A percentile compares a stretch with the other conserved stretches of the same genome.
Evolutionary conservation across 768 basidiomycete genomes (phyloP).

Genomic region (Podaxis sp.): DNA sequence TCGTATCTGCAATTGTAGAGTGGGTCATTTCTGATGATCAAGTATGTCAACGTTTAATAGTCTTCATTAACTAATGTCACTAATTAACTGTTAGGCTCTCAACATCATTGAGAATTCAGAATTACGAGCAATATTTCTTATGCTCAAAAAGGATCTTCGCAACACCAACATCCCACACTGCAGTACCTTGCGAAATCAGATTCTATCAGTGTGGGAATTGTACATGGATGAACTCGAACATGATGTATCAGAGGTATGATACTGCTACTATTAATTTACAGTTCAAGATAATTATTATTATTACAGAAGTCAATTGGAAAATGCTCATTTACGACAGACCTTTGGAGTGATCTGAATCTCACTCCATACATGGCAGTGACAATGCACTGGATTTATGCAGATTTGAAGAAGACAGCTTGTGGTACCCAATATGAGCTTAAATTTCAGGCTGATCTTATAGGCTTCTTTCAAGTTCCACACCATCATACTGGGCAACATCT

Average conservation of each 20-base stretch:
- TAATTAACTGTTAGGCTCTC: not conserved
- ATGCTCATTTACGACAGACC: slow-evolving; percentile 33
- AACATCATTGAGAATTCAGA: too few relatives aligned
- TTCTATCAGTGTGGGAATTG: too few relatives aligned
- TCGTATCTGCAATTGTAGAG: slow-evolving; percentile 19
- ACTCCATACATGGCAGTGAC: slow-evolving; percentile 31
- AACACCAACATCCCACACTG: too few relatives aligned
- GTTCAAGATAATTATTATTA: not conserved
- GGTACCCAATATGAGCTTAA: slow-evolving; percentile 23
- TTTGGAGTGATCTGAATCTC: slow-evolving; percentile 31
- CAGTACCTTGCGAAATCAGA: too few relatives aligned
- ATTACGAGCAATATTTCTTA: too few relatives aligned
- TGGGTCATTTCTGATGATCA: slow-evolving; percentile 33
- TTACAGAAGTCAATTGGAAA: slow-evolving; percentile 26
- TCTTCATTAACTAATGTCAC: not conserved
- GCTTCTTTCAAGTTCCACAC: slow-evolving; percentile 30
- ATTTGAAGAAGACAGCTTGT: not conserved
- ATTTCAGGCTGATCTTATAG: slow-evolving; percentile 24
- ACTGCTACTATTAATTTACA: too few relatives aligned
- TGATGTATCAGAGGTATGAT: too few relatives aligned
- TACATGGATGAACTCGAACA: too few relatives aligned
- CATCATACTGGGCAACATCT: slow-evolving; percentile 30
- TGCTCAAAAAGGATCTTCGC: too few relatives aligned
- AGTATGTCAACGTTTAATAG: slow-evolving; percentile 24
- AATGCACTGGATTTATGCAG: slow-evolving; percentile 25